Evolutionary conservation across 805 yeast species (phyloP), one percentile per base, ranked within the genome.

Genomic region (Barnettozyma salicaria): DNA sequence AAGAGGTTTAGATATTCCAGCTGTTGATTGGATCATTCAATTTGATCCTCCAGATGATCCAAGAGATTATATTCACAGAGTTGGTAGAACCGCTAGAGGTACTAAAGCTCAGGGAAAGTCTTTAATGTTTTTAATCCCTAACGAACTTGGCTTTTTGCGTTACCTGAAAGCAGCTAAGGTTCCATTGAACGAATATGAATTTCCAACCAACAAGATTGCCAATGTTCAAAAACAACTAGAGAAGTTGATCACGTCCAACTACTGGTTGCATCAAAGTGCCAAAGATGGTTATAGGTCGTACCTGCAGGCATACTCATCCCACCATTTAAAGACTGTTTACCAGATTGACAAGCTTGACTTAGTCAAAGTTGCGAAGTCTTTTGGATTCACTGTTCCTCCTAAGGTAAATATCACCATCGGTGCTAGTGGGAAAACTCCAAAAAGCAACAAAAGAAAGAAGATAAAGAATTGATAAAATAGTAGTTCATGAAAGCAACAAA

Each of bases 41-140:
- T 92, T 87, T 57, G 99, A 92, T 62, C 98, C 98, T 39, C 98
- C 98, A 60, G 98, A 92, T 80, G 98, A 92, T 66, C 98, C 98
- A 64, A 80, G 97, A 67, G 97, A 92, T 65, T 92, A 92, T 61
- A 92, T 92, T 50, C 99, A 92, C 67, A 79, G 99, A 64, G 98
- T 92, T 25, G 99, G 99, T 49, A 81, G 99, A 71, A 92, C 99
- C 19, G 99, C 98, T 25, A 81, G 98, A 70, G 95, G 95, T 47
- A 76, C 82, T 10, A 58, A 74, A 33, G 97, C 96, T 40, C 80
- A 80, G 58, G 99, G 99, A 53, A 85, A 80, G 63, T 86, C 96
- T 8, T 69, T 92, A 44, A 89, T 92, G 97, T 92, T 92, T 62
- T 71, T 92, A 59, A 80, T 90, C 7, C 98, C 98, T 30, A 78